These are phyloP conservation scores for Entonaema liquescens DNA, from an alignment of 495 filamentous ascomycete genomes.

Conservation along the genomic window DNA sequence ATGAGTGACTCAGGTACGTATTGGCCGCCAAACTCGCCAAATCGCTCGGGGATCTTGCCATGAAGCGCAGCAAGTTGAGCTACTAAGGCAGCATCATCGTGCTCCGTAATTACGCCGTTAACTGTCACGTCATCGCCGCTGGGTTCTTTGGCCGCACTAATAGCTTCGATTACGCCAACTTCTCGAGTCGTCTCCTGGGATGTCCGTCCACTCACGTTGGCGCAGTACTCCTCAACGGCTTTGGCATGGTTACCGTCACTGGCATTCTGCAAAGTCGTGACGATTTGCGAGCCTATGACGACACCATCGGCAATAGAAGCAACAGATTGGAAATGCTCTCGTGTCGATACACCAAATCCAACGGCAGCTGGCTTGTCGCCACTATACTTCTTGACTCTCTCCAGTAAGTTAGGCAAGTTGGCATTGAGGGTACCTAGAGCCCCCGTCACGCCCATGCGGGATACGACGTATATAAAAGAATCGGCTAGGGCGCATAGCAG, in stretches of 20 bases:
- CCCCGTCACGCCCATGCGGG: constrained; percentile 95
- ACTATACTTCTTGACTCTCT: constrained; percentile 90
- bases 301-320: constrained; percentile 88
- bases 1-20: constrained; percentile 98
- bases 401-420: constrained; percentile 80
- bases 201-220: constrained; percentile 74
- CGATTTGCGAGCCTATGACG: constrained; percentile 95
- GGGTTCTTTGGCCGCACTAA: constrained; percentile 62
- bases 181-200: constrained; percentile 62
- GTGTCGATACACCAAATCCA: constrained; percentile 95
- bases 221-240: constrained; percentile 85
- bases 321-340: constrained; percentile 90
- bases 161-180: constrained; percentile 71
- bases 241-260: constrained; percentile 73
- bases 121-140: constrained; percentile 62
- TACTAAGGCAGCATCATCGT: constrained; percentile 55
- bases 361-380: constrained; percentile 88
- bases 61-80: constrained; percentile 57
- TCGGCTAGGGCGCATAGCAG: constrained; percentile 96
- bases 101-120: constrained; percentile 63
- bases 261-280: constrained; percentile 79
- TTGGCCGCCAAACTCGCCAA: constrained; percentile 98
- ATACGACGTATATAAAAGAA: constrained; percentile 99
- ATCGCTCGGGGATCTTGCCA: constrained; percentile 77
- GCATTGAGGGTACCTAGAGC: constrained; percentile 82